phyloP scores from a whole-genome alignment of 2,329 filamentous ascomycete genomes.

The Ceratocystis papillata region DNA sequence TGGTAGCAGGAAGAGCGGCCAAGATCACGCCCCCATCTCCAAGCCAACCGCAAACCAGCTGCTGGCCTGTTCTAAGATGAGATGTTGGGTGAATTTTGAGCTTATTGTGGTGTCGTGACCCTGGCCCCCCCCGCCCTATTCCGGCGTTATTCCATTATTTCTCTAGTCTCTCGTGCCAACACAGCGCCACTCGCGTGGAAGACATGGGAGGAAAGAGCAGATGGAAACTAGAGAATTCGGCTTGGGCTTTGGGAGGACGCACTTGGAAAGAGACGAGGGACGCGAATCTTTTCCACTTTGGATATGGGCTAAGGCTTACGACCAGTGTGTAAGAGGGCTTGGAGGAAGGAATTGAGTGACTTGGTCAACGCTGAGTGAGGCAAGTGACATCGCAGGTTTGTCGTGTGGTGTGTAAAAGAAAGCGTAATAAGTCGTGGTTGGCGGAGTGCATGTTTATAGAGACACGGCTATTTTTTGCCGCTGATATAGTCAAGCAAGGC shows the following conservation, averaged over 20 bases:
- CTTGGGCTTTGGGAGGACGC: slow-evolving; percentile 2
- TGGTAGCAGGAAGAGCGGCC: no score
- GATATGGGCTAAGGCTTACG: not conserved
- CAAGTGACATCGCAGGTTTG: not conserved
- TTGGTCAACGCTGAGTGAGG: not conserved
- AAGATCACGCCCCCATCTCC: no score
- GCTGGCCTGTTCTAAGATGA: no score
- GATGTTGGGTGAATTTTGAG: not conserved
- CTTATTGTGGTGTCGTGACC: not conserved
- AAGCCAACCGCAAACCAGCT: no score
- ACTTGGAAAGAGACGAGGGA: not conserved
- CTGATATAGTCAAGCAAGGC: slow-evolving; percentile 5
- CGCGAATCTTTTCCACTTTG: not conserved
- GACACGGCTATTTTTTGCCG: not conserved
- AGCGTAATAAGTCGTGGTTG: not conserved
- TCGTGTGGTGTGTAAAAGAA: not conserved
- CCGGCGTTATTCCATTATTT: not conserved
- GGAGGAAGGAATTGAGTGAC: no score
- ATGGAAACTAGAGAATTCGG: not conserved
- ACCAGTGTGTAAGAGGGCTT: not conserved
- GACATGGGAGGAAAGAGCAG: not conserved
- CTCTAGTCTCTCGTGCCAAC: not conserved
- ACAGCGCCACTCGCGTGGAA: slow-evolving; percentile 16
- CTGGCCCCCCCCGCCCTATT: not conserved
- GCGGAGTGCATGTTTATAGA: not conserved